Base-by-base conservation (phyloP, 2,329 filamentous ascomycete species). In the Aspergillus sojae region DNA sequence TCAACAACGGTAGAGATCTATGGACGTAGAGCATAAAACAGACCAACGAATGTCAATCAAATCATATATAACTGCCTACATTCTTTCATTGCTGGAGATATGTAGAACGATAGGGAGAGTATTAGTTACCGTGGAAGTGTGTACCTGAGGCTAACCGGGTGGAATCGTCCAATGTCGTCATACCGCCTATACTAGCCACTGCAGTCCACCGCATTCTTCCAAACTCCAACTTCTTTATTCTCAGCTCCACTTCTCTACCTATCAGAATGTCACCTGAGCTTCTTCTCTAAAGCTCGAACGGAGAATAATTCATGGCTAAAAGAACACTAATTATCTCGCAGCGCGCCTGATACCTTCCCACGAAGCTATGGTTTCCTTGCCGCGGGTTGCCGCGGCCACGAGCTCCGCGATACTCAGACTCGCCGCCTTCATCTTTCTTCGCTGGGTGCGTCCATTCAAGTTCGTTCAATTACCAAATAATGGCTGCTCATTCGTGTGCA, bases 341-440 rank as follows among this genome's bases (percentile, higher is more conserved):
- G 41, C 14, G 12, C 56, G 48, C 34, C 53, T 57, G 19, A 50
- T 34, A 30, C 46, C 7, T 41, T 32, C n/a, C 21, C 36, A 32
- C 57, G 54, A 21, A 62, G 62, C 46, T 57, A 80, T 80, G 78
- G 70, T 66, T 46, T 75, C 72, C 36, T 62, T 75, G 32, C 73
- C 67, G 65, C 73, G 72, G n/a, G 65, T 72, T 53, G 68, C 72
- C 32, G 73, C 74, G 21, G 73, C 71, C n/a, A 69, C 71, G 34
- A 80, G 74, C 70, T 82, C 80, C 11, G 64, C 71, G 14, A 61
- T 75, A 39, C 67, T 79, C 57, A 74, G 80, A 50, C 45, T 81
- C 19, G 63, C 70, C 3, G 68, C 75, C 57, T 81, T 79, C 65
- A 61, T 77, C 39, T 81, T 82, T 66, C 71, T 82, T 23, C 74